Evolutionary conservation across 2,329 filamentous ascomycete species (phyloP).

Genomic region (Macrophomina pseudophaseolina): DNA sequence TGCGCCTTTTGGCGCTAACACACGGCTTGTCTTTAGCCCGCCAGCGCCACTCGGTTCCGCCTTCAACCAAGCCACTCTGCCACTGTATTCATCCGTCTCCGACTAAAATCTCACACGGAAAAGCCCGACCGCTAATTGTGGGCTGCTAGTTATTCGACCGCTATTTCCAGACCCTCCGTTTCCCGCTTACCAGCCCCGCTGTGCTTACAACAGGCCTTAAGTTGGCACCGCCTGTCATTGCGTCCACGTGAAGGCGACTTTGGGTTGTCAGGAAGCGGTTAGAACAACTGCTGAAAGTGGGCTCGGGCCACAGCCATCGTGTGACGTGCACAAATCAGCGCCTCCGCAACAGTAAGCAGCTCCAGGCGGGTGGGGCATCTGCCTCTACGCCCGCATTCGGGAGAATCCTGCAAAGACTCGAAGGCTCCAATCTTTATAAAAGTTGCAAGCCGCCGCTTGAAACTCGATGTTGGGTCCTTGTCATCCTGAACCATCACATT

Average conservation of each 20-base stretch:
- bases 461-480: background rate
- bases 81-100: background rate
- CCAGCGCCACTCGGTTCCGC: background rate
- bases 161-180: background rate
- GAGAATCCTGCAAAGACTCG: background rate
- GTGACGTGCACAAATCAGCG: background rate
- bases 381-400: background rate
- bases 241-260: too few relatives aligned
- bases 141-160: background rate
- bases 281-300: background rate
- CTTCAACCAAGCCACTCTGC: too few relatives aligned
- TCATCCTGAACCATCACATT: too few relatives aligned
- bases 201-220: too few relatives aligned
- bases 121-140: background rate
- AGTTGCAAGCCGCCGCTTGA: background rate
- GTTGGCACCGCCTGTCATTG: too few relatives aligned
- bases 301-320: background rate
- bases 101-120: slow-evolving; percentile 5
- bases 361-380: background rate
- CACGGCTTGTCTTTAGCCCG: too few relatives aligned
- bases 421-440: background rate
- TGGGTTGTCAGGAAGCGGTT: background rate
- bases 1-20: too few relatives aligned
- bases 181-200: background rate
- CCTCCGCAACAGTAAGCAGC: background rate